Evolutionary conservation across 78 protist genomes (phyloP), one percentile per base, ranked within the genome.

Genomic region (Dictyostelium purpureum): DNA sequence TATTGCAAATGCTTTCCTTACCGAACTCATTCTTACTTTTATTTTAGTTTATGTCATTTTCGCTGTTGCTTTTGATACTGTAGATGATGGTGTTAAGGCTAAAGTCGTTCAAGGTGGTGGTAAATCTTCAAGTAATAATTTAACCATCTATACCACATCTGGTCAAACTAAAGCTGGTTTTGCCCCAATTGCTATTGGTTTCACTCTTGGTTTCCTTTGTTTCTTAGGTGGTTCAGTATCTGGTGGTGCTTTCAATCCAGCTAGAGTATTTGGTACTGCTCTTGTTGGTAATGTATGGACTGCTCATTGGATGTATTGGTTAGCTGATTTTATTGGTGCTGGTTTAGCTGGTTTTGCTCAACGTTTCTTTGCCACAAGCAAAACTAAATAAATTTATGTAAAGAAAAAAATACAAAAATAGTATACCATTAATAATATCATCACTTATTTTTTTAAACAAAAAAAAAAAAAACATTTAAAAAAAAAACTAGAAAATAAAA

Each of bases 191-290:
- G 92, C 96, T 24, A 92, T 92, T 59, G 96, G 96, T 88, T 85
- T 92, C 88, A 92, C 96, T 52, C 83, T 92, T 19, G 96, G 96
- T 51, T 92, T 92, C 92, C 54, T 92, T 21, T 79, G 96, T 75
- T 76, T 74, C 28, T 49, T 92, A 2, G 96, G 96, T 80, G 85
- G 93, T 40, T 73, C 88, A 4, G 90, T 92, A 0, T 92, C 96
- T 75, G 90, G 89, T 61, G 96, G 96, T 67, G 96, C 96, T 21
- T 92, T 79, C 76, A 92, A 92, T 88, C 92, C 90, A 45, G 96
- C 96, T 3, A 49, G 90, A 47, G 93, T 85, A 26, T 92, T 82
- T 45, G 79, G 83, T 42, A 35, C 95, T 33, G 94, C 89, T 77
- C 42, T 77, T 2, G 94, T 88, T 77, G 89, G 87, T 42, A 83